Conservation (phyloP, 495 filamentous ascomycete genomes). For the Venustampulla echinocandica region DNA sequence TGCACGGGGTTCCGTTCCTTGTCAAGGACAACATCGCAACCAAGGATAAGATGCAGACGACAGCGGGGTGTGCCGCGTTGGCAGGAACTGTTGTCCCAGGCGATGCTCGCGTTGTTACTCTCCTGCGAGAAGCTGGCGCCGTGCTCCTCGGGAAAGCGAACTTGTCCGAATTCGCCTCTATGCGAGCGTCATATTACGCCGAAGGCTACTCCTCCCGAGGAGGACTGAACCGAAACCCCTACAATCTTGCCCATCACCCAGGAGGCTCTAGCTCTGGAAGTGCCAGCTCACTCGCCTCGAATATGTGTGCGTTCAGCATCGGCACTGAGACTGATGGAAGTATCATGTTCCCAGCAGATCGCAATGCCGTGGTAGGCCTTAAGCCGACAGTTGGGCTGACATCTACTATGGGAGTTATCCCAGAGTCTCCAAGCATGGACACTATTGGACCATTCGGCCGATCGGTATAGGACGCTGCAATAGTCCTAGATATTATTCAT, state of each 20-base stretch:
- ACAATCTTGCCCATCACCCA: conserved; percentile 49
- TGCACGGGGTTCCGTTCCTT: conserved; percentile 58
- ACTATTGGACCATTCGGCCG: conserved; percentile 31
- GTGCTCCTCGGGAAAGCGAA: conserved; percentile 60
- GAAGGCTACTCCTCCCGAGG: conserved; percentile 46
- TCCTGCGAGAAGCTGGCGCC: conserved; percentile 54
- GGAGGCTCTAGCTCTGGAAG: conserved; percentile 57
- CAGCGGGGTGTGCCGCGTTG: conserved; percentile 37
- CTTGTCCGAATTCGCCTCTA: conserved; percentile 47
- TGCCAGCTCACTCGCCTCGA: conserved; percentile 29
- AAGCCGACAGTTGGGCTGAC: conserved; percentile 32
- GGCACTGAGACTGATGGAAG: conserved; percentile 51
- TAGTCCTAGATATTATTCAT: conserved; percentile 27
- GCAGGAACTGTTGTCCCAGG: conserved; percentile 52
- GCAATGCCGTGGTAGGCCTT: conserved; percentile 38
- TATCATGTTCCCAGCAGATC: conserved; percentile 30
- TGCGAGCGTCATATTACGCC: conserved; percentile 34
- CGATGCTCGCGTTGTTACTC: conserved; percentile 51
- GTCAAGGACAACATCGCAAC: conserved; percentile 66
- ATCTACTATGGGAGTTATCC: conserved; percentile 29
- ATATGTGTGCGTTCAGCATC: conserved; percentile 50
- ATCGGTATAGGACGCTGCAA: conserved; percentile 33
- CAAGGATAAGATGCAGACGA: conserved; percentile 57
- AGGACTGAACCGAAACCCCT: conserved; percentile 55
- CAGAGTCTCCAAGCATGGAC: conserved; percentile 28